Base-by-base conservation (phyloP, 2,329 filamentous ascomycete species). In the Pezicula rhizophila region DNA sequence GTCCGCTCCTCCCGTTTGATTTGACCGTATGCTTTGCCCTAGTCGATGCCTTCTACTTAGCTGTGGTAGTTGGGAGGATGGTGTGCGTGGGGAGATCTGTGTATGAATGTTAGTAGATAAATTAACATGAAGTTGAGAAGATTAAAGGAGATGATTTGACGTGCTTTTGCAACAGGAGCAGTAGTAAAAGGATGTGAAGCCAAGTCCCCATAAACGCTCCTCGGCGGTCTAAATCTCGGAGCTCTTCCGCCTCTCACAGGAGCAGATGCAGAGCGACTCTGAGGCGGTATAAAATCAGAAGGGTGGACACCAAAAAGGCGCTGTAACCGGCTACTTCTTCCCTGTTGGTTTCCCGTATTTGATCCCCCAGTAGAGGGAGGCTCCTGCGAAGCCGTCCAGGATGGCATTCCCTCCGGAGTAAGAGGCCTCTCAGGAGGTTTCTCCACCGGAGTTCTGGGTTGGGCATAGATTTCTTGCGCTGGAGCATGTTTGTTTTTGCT, bases 381-480 rank as follows among this genome's bases (percentile, higher is more conserved):
- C n/a, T 45, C 56, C 28, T 65, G 63, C 28, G 58, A 52, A 33
- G 52, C 57, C 1, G 60, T 64, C 64, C 64, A 66, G 8, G 62
- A 65, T 15, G 64, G 64, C 55, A 64, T 58, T 8, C 64, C 64
- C 11, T 58, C 57, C 14, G 63, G 64, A 10, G 64, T 66, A 18
- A 46, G 28, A 25, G 56, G 60, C n/a, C 63, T 54, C 11, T 59
- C 43, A 5, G 57, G 49, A 18, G 63, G 63, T 25, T 58, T 54
- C 18, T 60, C 50, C 18, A 63, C 40, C 17, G 63, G 64, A 7
- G 33, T 46, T 44, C 57, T 60, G 5, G 64, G 62, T 42, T 62
- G 42, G 7, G 62, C 62, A 48, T 65, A 64, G 37, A 65, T 52
- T 42, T 65, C 57, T 10, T 55, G 47, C n/a, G 57, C 53, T 34